Evolutionary conservation across 2,329 filamentous ascomycete species (phyloP).

Genomic region (Sclerotinia borealis): DNA sequence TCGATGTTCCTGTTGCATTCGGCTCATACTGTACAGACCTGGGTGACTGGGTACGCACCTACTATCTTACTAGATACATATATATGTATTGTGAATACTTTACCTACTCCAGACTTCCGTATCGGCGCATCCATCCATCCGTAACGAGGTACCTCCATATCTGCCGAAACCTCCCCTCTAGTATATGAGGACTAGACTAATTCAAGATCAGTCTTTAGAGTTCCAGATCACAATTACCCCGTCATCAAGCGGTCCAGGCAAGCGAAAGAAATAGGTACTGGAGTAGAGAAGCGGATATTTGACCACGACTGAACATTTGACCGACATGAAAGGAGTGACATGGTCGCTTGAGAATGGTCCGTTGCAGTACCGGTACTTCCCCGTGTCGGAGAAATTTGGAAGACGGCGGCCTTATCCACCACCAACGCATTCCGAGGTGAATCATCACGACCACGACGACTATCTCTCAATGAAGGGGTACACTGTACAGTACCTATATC

Average conservation of each 20-base stretch:
- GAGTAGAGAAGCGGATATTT: constrained; percentile 1
- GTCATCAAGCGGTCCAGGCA: background rate
- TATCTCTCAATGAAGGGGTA: background rate
- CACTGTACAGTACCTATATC: too few species aligned
- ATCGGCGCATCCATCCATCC: too few species aligned
- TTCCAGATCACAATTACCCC: background rate
- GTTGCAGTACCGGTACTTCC: background rate
- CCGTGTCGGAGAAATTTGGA: background rate
- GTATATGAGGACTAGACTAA: background rate
- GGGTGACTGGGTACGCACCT: background rate
- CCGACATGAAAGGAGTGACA: constrained; percentile 6
- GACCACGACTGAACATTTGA: background rate
- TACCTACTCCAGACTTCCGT: background rate
- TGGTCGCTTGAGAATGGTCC: constrained; percentile 8
- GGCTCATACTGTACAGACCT: constrained; percentile 3
- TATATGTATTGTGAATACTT: background rate
- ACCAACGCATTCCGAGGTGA: background rate
- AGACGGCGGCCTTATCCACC: background rate
- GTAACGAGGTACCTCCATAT: constrained; percentile 2
- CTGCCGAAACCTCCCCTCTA: background rate
- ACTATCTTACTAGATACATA: background rate
- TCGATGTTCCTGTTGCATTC: constrained; percentile 3
- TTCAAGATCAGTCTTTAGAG: background rate
- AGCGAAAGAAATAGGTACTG: background rate
- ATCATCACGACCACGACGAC: background rate